phyloP scores from a whole-genome alignment of 331 rosid genomes.

The Telfairia occidentalis region DNA sequence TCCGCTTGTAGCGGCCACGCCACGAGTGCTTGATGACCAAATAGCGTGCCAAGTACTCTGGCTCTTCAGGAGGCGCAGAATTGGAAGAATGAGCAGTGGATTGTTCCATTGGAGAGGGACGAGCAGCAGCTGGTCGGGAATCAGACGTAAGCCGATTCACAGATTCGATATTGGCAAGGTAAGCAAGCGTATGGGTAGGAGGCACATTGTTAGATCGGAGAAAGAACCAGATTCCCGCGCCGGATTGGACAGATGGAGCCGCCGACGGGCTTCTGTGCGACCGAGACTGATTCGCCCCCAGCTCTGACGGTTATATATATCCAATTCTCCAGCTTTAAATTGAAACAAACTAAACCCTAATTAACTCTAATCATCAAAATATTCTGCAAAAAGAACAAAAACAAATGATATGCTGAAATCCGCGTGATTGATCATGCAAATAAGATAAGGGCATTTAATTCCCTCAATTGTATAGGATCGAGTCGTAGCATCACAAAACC shows the following conservation, averaged over 20 bases:
- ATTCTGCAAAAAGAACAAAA: not conserved
- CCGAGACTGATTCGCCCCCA: conserved; percentile 99
- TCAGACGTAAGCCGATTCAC: conserved; percentile 46
- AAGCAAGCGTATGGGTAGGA: conserved; percentile 65
- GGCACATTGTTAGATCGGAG: conserved; percentile 66
- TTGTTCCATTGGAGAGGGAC: conserved; percentile 36
- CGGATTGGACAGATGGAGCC: conserved; percentile 35
- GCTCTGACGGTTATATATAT: conserved; percentile 42
- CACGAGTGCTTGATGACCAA: conserved; percentile 85
- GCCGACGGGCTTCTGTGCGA: conserved; percentile 58
- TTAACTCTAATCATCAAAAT: conserved; percentile 18
- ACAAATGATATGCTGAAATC: not conserved
- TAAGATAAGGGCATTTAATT: not conserved
- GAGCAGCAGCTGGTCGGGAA: conserved; percentile 28
- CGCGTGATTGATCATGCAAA: not conserved
- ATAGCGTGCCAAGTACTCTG: conserved; percentile 82
- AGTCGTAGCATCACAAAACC: not conserved
- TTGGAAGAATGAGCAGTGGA: conserved; percentile 10
- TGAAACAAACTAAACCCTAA: conserved; percentile 34
- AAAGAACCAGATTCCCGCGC: conserved; percentile 65
- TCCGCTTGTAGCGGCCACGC: conserved; percentile 98
- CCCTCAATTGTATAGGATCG: not conserved
- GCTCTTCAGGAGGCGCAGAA: conserved; percentile 53
- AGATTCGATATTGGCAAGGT: conserved; percentile 55
- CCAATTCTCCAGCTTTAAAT: conserved; percentile 22